Conservation (phyloP, 2,329 filamentous ascomycete species). For the Trichoderma afroharzianum region DNA sequence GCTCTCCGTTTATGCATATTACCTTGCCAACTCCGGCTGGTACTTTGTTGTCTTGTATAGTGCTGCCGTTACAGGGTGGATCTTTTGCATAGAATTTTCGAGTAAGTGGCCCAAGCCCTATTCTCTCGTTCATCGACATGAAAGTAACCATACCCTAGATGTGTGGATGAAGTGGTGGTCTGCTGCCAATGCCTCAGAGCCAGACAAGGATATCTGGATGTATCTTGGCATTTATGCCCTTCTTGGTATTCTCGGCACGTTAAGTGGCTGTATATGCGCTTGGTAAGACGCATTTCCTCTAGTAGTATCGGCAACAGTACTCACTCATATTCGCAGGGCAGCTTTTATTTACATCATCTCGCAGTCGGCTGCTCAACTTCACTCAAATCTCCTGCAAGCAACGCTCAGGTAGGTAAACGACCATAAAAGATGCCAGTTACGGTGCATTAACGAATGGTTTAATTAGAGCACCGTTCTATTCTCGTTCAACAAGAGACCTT, state of each 20-base stretch:
- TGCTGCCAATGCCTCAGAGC: conserved; percentile 8
- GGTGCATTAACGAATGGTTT: background rate
- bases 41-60: background rate
- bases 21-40: conserved; percentile 11
- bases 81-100: conserved; percentile 15
- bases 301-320: background rate
- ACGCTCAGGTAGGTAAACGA: background rate
- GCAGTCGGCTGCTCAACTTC: background rate
- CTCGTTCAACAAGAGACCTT: background rate
- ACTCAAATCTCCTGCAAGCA: background rate
- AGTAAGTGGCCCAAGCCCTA: background rate
- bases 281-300: background rate
- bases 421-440: no score
- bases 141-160: background rate
- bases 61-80: background rate
- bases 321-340: background rate
- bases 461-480: conserved; percentile 12
- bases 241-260: background rate
- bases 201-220: conserved; percentile 7
- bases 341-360: conserved; percentile 12
- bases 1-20: conserved; percentile 11
- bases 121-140: background rate
- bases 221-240: conserved; percentile 9
- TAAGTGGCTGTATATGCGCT: background rate
- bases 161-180: conserved; percentile 18